Base-by-base conservation (phyloP, 257 asterid genomes). In the Solanum raphanifolium region DNA sequence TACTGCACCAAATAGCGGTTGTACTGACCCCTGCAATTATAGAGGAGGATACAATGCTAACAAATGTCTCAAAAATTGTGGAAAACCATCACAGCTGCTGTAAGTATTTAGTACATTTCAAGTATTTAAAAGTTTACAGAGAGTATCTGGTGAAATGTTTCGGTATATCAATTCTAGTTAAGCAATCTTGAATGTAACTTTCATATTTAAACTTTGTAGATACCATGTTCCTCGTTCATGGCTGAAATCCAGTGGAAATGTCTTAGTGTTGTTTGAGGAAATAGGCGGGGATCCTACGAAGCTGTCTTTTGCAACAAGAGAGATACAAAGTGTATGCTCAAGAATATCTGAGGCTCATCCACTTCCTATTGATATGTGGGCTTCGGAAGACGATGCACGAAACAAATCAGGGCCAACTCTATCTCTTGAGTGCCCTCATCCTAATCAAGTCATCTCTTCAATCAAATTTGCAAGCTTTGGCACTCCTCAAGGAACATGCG, bases 211-310 rank as follows among this genome's bases (percentile, higher is more conserved):
- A 52, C 68, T 55, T 85, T 90, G 89, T 95, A 96, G 99, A 58
- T 95, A 96, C 84, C 99, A 96, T 10, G 95, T 96, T 69, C 99
- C 99, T 34, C 99, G 98, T 83, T 93, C 93, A 9, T 96, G 99
- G 99, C 91, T 95, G 39, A 71, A 94, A 86, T 91, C 96, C 10
- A 91, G 89, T 27, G 98, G 93, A 29, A 96, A 96, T 38, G 83
- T 90, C 79, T 83, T 96, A 2, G 98, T 96, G 65, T 68, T 96
- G 90, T 92, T 96, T 46, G 99, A 96, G 94, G 98, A 96, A 92
- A 86, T 41, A 46, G 98, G 99, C 58, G 99, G 99, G 13, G 94
- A 94, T 90, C 98, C 99, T 13, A 94, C 96, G 3, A 89, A 91
- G 91, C 31, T 95, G 88, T 93, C 98, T n/a, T 91, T 96, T 65